Percentiles rank a stretch among this genome's conserved stretches.
phyloP scores from a whole-genome alignment of 768 basidiomycete species.

The Boletus tomentosulus region DNA sequence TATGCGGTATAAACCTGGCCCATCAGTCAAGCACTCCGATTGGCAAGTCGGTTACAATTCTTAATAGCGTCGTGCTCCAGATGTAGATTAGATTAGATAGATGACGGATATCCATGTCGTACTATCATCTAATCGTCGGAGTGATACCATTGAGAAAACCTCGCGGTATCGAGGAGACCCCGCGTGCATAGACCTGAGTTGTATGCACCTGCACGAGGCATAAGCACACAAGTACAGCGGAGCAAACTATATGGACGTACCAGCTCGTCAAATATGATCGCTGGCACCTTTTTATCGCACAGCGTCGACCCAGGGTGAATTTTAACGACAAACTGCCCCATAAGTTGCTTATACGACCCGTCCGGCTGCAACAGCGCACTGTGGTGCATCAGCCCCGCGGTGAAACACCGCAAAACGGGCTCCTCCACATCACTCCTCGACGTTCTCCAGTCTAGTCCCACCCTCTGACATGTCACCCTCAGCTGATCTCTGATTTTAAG shows the following conservation, averaged over 20 bases:
- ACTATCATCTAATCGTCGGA: slow-evolving; percentile 18
- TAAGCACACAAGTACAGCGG: background rate
- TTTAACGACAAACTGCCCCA: slow-evolving; percentile 77
- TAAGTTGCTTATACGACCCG: slow-evolving; percentile 79
- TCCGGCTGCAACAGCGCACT: slow-evolving; percentile 82
- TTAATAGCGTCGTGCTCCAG: background rate
- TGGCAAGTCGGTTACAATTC: background rate
- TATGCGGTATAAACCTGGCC: background rate
- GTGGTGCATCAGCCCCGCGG: slow-evolving; percentile 76
- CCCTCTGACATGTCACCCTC: slow-evolving; percentile 54
- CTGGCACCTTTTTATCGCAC: slow-evolving; percentile 75
- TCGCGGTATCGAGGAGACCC: slow-evolving; percentile 80
- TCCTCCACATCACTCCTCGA: slow-evolving; percentile 64
- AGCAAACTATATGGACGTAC: slow-evolving; percentile 42
- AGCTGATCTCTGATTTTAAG: slow-evolving; percentile 79
- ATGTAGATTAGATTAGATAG: slow-evolving; percentile 13
- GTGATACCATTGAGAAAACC: slow-evolving; percentile 35
- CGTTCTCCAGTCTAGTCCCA: slow-evolving; percentile 54
- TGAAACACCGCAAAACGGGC: slow-evolving; percentile 64
- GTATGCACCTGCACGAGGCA: slow-evolving; percentile 60
- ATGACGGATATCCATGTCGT: background rate
- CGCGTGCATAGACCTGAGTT: slow-evolving; percentile 82
- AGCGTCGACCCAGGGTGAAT: slow-evolving; percentile 88
- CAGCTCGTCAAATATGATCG: slow-evolving; percentile 91
- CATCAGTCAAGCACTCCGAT: background rate